A percentile compares a stretch with the other conserved stretches of the same genome.
These are phyloP conservation scores for Solanum chacoense DNA, from an alignment of 305 asterid genomes.

Conservation along the genomic window DNA sequence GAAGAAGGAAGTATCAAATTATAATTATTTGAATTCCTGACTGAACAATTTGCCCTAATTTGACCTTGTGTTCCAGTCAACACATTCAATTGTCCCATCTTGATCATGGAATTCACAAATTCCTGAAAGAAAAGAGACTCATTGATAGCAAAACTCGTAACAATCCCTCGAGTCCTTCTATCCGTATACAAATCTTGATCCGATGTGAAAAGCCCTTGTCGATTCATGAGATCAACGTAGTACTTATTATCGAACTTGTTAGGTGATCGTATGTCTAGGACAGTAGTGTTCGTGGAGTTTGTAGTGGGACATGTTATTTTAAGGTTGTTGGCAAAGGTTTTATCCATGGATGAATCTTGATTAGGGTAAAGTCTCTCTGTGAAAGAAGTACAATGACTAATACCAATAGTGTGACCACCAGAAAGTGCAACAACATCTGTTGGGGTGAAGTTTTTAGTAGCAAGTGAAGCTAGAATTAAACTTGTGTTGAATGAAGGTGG, in stretches of 20 bases:
- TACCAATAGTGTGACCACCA: slow-evolving; percentile 81
- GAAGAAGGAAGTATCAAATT: background rate
- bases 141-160: slow-evolving; percentile 40
- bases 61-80: slow-evolving; percentile 54
- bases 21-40: slow-evolving; percentile 15
- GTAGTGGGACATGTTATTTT: slow-evolving; percentile 32
- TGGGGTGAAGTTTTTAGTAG: slow-evolving; percentile 36
- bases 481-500: slow-evolving; percentile 48
- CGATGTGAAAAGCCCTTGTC: slow-evolving; percentile 65
- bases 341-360: slow-evolving; percentile 57
- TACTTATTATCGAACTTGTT: slow-evolving; percentile 46
- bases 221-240: slow-evolving; percentile 51
- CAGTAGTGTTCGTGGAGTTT: slow-evolving; percentile 33
- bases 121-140: slow-evolving; percentile 36
- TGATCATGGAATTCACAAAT: slow-evolving; percentile 41
- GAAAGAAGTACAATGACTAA: slow-evolving; percentile 55
- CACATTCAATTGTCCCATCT: slow-evolving; percentile 58
- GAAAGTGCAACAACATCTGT: slow-evolving; percentile 73
- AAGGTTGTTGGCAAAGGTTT: slow-evolving; percentile 42
- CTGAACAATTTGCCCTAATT: slow-evolving; percentile 56
- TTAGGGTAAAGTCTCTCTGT: slow-evolving; percentile 50
- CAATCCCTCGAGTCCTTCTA: slow-evolving; percentile 34
- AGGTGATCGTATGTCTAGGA: slow-evolving; percentile 42
- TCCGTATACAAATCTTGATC: slow-evolving; percentile 69
- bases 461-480: slow-evolving; percentile 31